These are phyloP conservation scores for Globisporangium nagaii DNA, from an alignment of 352 stramenopile genomes.

Conservation along the genomic window DNA sequence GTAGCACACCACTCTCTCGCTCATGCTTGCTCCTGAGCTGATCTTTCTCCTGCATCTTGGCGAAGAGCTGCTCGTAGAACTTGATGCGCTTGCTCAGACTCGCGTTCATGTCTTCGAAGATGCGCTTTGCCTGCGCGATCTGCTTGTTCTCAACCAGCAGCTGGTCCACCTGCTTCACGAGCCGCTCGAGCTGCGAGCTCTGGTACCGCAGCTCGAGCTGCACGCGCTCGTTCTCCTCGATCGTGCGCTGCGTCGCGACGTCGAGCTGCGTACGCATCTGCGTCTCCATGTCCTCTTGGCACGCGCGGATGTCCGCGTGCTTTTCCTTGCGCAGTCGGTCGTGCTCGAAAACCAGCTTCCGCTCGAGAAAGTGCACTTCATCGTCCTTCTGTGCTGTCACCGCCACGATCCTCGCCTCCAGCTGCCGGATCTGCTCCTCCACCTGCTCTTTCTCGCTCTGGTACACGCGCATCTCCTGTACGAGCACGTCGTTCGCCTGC, in stretches of 20 bases:
- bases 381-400: constrained; percentile 37
- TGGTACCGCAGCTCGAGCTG: constrained; percentile 62
- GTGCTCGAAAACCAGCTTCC: constrained; percentile 59
- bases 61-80: constrained; percentile 66
- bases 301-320: constrained; percentile 31
- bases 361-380: constrained; percentile 37
- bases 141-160: constrained; percentile 30
- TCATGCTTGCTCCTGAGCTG: constrained; percentile 13
- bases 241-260: constrained; percentile 50
- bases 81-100: constrained; percentile 52
- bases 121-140: constrained; percentile 35
- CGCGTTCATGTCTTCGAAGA: constrained; percentile 62
- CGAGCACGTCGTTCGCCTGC: constrained; percentile 21
- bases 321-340: constrained; percentile 47
- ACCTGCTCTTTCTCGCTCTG: constrained; percentile 31
- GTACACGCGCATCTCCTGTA: constrained; percentile 30
- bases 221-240: constrained; percentile 59
- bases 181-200: constrained; percentile 43
- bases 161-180: constrained; percentile 46
- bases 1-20: no score
- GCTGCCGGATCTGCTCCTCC: constrained; percentile 20
- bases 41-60: constrained; percentile 55
- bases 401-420: constrained; percentile 19
- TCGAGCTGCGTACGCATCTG: constrained; percentile 56
- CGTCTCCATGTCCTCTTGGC: constrained; percentile 37